Conservation (phyloP, 805 yeast species). For the Debaryomyces hansenii region DNA sequence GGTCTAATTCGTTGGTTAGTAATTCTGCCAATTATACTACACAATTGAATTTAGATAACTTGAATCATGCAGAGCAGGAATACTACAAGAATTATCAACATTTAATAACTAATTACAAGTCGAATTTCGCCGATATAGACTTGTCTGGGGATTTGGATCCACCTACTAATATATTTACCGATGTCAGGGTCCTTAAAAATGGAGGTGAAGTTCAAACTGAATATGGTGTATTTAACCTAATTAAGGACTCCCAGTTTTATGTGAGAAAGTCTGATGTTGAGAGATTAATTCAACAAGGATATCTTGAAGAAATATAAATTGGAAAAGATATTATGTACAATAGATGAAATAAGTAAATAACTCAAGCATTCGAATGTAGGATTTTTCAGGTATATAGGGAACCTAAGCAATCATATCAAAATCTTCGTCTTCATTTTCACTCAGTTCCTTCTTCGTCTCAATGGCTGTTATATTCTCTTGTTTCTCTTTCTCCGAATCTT, state of each 20-base stretch:
- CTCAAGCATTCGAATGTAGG: too few relatives aligned
- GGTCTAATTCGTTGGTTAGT: conserved; percentile 6
- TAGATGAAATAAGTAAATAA: not conserved
- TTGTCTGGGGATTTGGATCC: conserved; percentile 88
- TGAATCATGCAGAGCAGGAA: conserved; percentile 78
- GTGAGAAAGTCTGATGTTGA: conserved; percentile 95
- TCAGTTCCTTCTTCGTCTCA: not conserved
- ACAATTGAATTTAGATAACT: conserved; percentile 41
- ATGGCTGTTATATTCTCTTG: not conserved
- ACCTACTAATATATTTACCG: conserved; percentile 88
- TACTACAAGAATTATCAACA: conserved; percentile 72
- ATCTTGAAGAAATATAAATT: conserved; percentile 66
- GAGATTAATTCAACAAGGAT: conserved; percentile 90
- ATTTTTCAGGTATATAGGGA: too few relatives aligned
- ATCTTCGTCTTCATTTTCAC: too few relatives aligned
- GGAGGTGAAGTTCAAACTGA: conserved; percentile 98
- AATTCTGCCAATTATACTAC: conserved; percentile 19
- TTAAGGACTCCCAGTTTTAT: conserved; percentile 91
- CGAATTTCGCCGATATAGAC: conserved; percentile 79
- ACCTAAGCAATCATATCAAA: too few relatives aligned
- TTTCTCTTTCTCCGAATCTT: not conserved
- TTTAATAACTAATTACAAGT: conserved; percentile 71
- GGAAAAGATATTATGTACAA: not conserved
- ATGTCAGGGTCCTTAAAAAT: conserved; percentile 87
- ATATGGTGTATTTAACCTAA: conserved; percentile 90